phyloP scores from a whole-genome alignment of 2,329 filamentous ascomycete genomes.

The Bipolaris victoriae region DNA sequence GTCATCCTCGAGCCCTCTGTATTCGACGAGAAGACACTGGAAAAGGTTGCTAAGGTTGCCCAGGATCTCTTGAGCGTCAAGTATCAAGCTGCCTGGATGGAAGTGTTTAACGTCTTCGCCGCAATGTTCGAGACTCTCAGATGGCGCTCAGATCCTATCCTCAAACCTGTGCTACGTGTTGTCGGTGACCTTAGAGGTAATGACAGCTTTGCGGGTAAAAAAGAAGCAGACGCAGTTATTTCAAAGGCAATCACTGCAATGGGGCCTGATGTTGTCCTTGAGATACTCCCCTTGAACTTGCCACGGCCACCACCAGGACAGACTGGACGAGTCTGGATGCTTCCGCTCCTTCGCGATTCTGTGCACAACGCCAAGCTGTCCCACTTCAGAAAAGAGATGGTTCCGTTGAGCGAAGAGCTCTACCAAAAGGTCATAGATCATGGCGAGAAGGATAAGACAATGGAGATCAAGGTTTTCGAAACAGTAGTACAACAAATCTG shows the following conservation, averaged over 20 bases:
- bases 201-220: slow-evolving; percentile 89
- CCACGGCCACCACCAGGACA: slow-evolving; percentile 76
- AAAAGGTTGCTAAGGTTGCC: slow-evolving; percentile 76
- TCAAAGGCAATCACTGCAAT: slow-evolving; percentile 87
- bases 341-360: slow-evolving; percentile 87
- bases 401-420: slow-evolving; percentile 87
- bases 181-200: slow-evolving; percentile 88
- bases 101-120: slow-evolving; percentile 87
- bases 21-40: slow-evolving; percentile 87
- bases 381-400: slow-evolving; percentile 85
- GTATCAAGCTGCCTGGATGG: slow-evolving; percentile 92
- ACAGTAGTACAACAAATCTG: slow-evolving; percentile 95
- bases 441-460: slow-evolving; percentile 81
- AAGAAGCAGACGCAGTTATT: slow-evolving; percentile 89
- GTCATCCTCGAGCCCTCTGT: slow-evolving; percentile 88
- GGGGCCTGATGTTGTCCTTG: slow-evolving; percentile 83
- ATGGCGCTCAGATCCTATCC: slow-evolving; percentile 82
- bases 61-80: slow-evolving; percentile 82
- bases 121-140: slow-evolving; percentile 86
- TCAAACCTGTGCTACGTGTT: slow-evolving; percentile 75
- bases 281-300: slow-evolving; percentile 85
- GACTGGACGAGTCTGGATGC: slow-evolving; percentile 89
- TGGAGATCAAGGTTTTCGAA: slow-evolving; percentile 97
- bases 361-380: slow-evolving; percentile 85
- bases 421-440: slow-evolving; percentile 89